A percentile compares a stretch with the other conserved stretches of the same genome.
Conservation (phyloP, 1,284 basidiomycete genomes). For the Pseudozyma sp. region DNA sequence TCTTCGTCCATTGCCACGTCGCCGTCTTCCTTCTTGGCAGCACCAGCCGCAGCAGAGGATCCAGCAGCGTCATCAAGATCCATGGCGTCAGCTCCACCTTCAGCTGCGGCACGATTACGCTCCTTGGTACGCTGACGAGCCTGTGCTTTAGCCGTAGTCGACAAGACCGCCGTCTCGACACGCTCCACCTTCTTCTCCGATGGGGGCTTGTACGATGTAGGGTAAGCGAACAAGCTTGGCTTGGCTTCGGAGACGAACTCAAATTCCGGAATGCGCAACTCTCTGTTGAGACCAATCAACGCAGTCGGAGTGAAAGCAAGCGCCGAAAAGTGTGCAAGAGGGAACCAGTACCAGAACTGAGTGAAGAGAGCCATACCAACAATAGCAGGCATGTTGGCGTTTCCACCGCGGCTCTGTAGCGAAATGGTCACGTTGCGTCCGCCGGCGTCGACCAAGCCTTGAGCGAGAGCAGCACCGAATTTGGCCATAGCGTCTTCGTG, state of each 20-base stretch:
- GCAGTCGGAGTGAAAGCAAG: constrained; percentile 68
- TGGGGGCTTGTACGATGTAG: constrained; percentile 59
- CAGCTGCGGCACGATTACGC: constrained; percentile 55
- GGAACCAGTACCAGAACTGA: constrained; percentile 70
- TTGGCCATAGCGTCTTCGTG: constrained; percentile 69
- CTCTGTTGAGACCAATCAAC: constrained; percentile 64
- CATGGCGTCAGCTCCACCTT: constrained; percentile 55
- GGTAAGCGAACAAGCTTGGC: constrained; percentile 67
- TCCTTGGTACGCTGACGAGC: constrained; percentile 66
- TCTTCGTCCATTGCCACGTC: constrained; percentile 56
- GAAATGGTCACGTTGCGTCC: constrained; percentile 68
- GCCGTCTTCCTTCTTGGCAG: constrained; percentile 36
- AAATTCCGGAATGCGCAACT: constrained; percentile 63
- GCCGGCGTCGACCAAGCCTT: constrained; percentile 67
- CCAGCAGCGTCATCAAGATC: constrained; percentile 53
- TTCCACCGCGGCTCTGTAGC: constrained; percentile 63
- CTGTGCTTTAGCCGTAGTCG: constrained; percentile 67
- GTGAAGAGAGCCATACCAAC: constrained; percentile 69
- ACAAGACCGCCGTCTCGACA: constrained; percentile 67
- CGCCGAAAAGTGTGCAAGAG: constrained; percentile 66
- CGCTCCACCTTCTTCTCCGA: constrained; percentile 67
- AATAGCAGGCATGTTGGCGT: constrained; percentile 66
- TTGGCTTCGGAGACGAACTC: constrained; percentile 64
- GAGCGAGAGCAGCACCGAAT: constrained; percentile 67
- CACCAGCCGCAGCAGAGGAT: background rate